These are phyloP conservation scores for Pharus latifolius DNA, from an alignment of 176 grass and related monocot species.

Conservation along the genomic window DNA sequence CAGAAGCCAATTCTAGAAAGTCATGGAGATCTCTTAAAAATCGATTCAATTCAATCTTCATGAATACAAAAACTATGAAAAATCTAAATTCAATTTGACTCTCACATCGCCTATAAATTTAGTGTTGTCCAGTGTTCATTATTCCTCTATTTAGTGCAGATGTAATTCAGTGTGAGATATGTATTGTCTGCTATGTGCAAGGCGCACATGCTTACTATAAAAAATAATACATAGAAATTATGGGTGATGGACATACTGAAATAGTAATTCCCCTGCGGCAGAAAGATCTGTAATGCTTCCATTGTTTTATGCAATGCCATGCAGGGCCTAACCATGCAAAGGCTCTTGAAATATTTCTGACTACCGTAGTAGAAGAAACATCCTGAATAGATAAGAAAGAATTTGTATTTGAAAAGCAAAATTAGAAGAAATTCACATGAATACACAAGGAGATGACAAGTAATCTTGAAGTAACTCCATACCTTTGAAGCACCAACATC, in stretches of 20 bases:
- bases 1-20: not conserved
- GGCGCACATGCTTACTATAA: not conserved
- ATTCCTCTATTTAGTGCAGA: not conserved
- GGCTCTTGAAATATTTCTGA: conserved; percentile 24
- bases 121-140: not conserved
- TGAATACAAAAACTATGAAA: not conserved
- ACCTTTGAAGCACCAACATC: conserved; percentile 55
- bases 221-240: not conserved
- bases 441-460: not conserved
- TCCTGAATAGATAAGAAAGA: conserved; percentile 22
- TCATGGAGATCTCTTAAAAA: not conserved
- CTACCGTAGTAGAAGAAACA: conserved; percentile 24
- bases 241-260: conserved; percentile 38
- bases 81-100: not conserved
- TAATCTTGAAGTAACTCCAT: not conserved
- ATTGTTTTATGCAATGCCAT: conserved; percentile 51
- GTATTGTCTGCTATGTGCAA: not conserved
- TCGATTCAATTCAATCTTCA: not conserved
- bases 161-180: not conserved
- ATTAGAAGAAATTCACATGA: not conserved
- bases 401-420: not conserved
- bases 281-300: conserved; percentile 85
- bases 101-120: not conserved
- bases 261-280: conserved; percentile 64
- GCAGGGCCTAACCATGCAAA: conserved; percentile 72